Evolutionary conservation across 257 asterid genomes (phyloP), one percentile per base, ranked within the genome.

Genomic region (Osmanthus fragrans): DNA sequence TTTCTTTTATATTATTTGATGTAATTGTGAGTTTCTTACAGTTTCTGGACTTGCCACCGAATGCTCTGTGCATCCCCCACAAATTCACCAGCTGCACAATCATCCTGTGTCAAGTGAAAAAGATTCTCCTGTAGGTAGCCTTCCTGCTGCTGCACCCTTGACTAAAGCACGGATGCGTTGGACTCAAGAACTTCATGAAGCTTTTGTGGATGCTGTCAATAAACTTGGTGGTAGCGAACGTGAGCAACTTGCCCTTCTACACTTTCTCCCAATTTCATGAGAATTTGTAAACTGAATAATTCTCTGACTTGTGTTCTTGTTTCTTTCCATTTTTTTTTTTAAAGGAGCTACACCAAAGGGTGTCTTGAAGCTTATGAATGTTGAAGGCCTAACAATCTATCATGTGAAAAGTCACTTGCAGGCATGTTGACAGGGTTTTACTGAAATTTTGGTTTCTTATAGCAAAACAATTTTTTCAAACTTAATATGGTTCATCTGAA

Each of bases 341-440:
- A 70, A n/a, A 87, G 91, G 87, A 70, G 97, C 96, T 76, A 92
- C 97, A 70, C 97, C 97, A 45, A 92, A 92, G 83, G 97, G 87
- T 72, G 97, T 90, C 18, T 79, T 92, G 89, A 92, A 92, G 86
- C 87, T 88, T 79, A 92, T 92, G 95, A 89, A 92, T 68, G 92
- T 89, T n/a, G 92, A 91, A 60, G 89, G 94, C 73, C 83, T 92
- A 71, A 92, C 95, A 4, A 91, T 92, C 70, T 91, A 92, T 83
- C 97, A 92, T 40, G 96, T 92, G 77, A 92, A 92, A 87, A 92
- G 97, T 85, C 97, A 92, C 89, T 85, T 92, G 84, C 97, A 92
- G 95, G 97, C 88, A 72, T 23, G 23, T 11, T 42, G 40, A 58
- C 10, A 37, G 40, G 40, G 7, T 76, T 74, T 40, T 16, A 32